Evolutionary conservation across 192 early-diverging fungal genomes (phyloP).

Genomic region (Backusella tarrabulga): DNA sequence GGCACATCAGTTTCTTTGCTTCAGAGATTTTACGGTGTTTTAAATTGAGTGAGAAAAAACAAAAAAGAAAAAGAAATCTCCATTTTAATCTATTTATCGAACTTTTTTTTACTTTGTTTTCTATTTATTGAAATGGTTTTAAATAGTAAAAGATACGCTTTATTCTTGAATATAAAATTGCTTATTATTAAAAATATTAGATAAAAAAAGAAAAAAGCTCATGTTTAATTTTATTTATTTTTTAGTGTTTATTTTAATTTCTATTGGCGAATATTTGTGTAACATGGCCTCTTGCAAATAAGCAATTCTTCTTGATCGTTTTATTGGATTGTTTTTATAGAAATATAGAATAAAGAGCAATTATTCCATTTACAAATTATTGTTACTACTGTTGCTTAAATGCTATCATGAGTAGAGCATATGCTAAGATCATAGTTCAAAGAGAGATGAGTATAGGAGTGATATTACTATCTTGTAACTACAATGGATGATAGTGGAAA

Average conservation of each 20-base stretch:
- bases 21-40: background rate
- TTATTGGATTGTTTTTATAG: conserved; percentile 1
- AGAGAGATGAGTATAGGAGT: background rate
- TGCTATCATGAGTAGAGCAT: background rate
- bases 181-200: background rate
- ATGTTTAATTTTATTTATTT: background rate
- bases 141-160: background rate
- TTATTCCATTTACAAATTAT: background rate
- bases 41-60: conserved; percentile 1
- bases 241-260: background rate
- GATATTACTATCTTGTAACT: too few relatives aligned
- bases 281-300: background rate
- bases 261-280: conserved; percentile 1
- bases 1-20: background rate
- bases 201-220: background rate
- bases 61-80: background rate
- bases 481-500: background rate
- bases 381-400: background rate
- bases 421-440: background rate
- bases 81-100: background rate
- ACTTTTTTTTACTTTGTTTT: background rate
- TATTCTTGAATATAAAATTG: background rate
- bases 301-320: background rate
- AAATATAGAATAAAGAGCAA: background rate
- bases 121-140: background rate